Conservation (phyloP, 2,329 filamentous ascomycete genomes). For the Trichoderma sp. region DNA sequence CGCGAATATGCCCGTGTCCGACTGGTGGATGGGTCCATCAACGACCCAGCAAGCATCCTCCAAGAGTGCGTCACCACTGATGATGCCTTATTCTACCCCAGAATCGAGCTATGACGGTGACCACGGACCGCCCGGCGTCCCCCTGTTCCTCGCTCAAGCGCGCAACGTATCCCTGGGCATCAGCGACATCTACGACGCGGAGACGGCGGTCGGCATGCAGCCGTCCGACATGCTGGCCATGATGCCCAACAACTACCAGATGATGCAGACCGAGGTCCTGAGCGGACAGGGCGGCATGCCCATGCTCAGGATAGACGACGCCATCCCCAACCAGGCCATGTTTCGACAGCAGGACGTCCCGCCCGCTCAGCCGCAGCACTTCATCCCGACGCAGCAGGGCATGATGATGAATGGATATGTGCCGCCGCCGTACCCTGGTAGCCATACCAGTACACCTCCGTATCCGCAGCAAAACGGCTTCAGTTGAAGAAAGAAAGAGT, state of each 20-base stretch:
- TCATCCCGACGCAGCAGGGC: slow-evolving; percentile 25
- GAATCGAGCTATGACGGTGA: slow-evolving; percentile 23
- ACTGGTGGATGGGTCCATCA: slow-evolving; percentile 21
- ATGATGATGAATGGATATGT: slow-evolving; percentile 25
- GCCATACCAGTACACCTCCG: slow-evolving; percentile 15
- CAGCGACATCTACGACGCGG: slow-evolving; percentile 25
- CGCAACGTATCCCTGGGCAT: slow-evolving; percentile 23
- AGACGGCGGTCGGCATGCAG: slow-evolving; percentile 25
- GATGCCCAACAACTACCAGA: slow-evolving; percentile 20
- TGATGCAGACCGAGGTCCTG: slow-evolving; percentile 10
- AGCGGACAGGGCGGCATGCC: slow-evolving; percentile 18
- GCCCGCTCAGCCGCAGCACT: slow-evolving; percentile 16
- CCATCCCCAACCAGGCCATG: slow-evolving; percentile 20
- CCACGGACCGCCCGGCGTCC: slow-evolving; percentile 28
- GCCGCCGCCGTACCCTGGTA: slow-evolving; percentile 22
- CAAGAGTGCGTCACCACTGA: slow-evolving; percentile 6
- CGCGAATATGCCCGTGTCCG: slow-evolving; percentile 25
- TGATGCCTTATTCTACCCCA: slow-evolving; percentile 9
- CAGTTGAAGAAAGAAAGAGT: not conserved
- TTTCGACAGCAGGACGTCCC: slow-evolving; percentile 25
- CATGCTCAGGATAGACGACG: slow-evolving; percentile 21
- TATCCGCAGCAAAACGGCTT: slow-evolving; percentile 23
- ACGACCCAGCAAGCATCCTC: slow-evolving; percentile 13
- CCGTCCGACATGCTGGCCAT: slow-evolving; percentile 23
- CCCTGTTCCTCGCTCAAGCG: slow-evolving; percentile 30